phyloP scores from a whole-genome alignment of 2,329 filamentous ascomycete genomes.

The Fusarium sambucinum region DNA sequence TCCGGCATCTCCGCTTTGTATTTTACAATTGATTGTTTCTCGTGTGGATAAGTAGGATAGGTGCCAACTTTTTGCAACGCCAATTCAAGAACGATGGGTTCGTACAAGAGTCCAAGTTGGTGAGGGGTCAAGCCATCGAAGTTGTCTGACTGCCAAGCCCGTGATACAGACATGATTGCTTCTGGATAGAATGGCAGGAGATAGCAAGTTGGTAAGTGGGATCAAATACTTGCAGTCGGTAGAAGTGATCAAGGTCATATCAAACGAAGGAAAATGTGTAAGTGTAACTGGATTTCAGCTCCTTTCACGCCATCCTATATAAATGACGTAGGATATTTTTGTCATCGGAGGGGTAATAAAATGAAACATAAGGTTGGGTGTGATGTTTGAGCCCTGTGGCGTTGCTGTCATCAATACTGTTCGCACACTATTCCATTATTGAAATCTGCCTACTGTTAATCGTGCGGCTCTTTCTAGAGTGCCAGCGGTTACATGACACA shows the following conservation, averaged over 20 bases:
- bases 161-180: not conserved
- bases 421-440: too few relatives aligned
- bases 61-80: not conserved
- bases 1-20: not conserved
- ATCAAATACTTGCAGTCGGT: not conserved
- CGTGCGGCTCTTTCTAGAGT: too few relatives aligned
- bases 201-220: rapidly evolving
- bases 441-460: too few relatives aligned
- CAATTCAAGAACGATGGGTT: constrained; percentile 9
- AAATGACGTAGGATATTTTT: not conserved
- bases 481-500: too few relatives aligned
- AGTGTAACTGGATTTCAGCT: not conserved
- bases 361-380: too few relatives aligned
- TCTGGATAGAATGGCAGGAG: not conserved
- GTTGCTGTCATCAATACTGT: too few relatives aligned
- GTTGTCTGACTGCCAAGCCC: not conserved
- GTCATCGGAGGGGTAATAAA: not conserved
- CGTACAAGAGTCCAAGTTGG: constrained; percentile 1
- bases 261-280: too few relatives aligned
- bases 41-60: not conserved
- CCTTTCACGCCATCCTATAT: not conserved
- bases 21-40: rapidly evolving
- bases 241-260: not conserved
- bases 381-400: too few relatives aligned
- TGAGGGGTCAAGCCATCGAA: not conserved